Evolutionary conservation across 106 monocot genomes (phyloP), one percentile per base, ranked within the genome.

Genomic region (Gastrodia elata): DNA sequence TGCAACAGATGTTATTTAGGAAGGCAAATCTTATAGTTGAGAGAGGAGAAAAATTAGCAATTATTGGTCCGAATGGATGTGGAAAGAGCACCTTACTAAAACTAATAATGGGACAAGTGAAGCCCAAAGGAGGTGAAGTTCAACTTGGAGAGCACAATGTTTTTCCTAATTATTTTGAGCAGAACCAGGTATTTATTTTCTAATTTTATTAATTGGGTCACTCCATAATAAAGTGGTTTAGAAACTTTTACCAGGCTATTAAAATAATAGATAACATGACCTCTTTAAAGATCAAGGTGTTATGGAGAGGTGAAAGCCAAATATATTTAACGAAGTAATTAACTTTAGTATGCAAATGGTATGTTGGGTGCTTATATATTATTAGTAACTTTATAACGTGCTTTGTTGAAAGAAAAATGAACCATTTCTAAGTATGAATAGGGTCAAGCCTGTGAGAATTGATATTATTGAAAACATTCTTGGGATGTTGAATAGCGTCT

Each of bases 51-150:
- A 93, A 98, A 64, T 79, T 93, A 42, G 97, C 97, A 61, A 93
- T 98, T 73, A 84, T 98, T 49, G 97, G 97, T 38, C 93, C 93
- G 68, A 98, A 98, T 86, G 97, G 97, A 70, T 98, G 97, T 39
- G 97, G 97, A 58, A 98, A 93, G 76, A 93, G 93, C 58, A 89
- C 93, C 40, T 77, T 98, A 74, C 91, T 98, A 55, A 98, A 87
- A 82, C 80, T 93, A 64, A 85, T 93, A 38, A 83, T 93, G 87
- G 93, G 91, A 68, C 76, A 86, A 75, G 98, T 93, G 75, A 88
- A 91, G 68, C 83, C 98, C 70, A 82, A 33, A 9, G 75, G 77
- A 0, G 98, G 98, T 71, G 93, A 98, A 89, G 77, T 98, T 41
- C 57, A 83, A 27, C 80, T 93, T 22, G 98, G 98, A 38, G 93